A percentile compares a stretch with the other conserved stretches of the same genome.
Evolutionary conservation across 2,329 filamentous ascomycete genomes (phyloP).

Genomic region (Seiridium unicorne): DNA sequence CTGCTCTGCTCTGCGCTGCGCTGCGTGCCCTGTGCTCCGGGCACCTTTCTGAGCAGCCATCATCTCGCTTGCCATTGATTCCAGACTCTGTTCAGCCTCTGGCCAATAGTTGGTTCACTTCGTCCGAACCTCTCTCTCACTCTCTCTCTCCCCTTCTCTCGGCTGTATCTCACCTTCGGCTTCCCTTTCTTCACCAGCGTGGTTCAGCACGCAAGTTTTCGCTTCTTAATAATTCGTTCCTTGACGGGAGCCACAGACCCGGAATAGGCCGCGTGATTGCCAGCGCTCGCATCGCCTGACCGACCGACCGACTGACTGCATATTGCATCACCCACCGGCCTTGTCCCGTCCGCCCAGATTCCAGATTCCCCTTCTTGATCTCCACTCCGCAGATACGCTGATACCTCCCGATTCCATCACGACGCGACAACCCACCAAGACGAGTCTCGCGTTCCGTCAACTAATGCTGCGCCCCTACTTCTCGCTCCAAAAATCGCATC

Average conservation of each 20-base stretch:
- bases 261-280: neutral
- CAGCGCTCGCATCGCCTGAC: neutral
- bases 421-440: constrained; percentile 7
- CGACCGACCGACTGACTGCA: neutral
- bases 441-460: constrained; percentile 1
- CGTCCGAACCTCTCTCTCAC: neutral
- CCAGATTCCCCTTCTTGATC: neutral
- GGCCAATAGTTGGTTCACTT: neutral
- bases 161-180: neutral
- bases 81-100: constrained; percentile 34
- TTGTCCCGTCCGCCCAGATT: neutral
- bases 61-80: constrained; percentile 50
- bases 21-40: constrained; percentile 33
- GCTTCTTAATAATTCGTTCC: neutral
- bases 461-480: neutral
- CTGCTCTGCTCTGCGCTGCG: no score
- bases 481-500: neutral
- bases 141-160: neutral
- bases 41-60: constrained; percentile 30
- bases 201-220: neutral
- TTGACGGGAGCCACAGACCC: neutral
- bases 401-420: constrained; percentile 8
- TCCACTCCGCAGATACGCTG: constrained; percentile 8
- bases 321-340: neutral
- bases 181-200: neutral